These are phyloP conservation scores for Colletotrichum lentis DNA, from an alignment of 2,329 filamentous ascomycete genomes.

Conservation along the genomic window DNA sequence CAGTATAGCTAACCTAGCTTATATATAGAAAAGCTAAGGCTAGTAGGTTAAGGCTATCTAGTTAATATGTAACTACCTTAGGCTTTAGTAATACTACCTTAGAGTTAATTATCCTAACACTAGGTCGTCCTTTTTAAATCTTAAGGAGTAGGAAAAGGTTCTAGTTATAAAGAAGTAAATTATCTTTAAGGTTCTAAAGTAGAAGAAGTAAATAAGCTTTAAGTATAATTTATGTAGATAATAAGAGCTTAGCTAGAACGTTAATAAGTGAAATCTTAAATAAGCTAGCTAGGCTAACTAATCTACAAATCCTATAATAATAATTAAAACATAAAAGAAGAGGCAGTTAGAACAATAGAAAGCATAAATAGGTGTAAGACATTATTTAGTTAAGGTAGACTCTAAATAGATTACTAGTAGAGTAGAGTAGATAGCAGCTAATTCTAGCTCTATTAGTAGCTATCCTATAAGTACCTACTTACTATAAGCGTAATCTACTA, in stretches of 20 bases:
- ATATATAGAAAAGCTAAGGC: background rate
- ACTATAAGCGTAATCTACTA: too few species aligned
- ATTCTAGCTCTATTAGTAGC: too few species aligned
- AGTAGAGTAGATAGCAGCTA: background rate
- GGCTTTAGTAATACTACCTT: background rate
- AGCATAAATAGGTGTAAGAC: background rate
- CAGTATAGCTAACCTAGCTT: background rate
- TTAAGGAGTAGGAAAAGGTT: background rate
- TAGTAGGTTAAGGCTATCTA: background rate
- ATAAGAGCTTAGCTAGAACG: background rate
- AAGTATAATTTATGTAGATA: background rate
- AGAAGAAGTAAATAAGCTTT: too few species aligned
- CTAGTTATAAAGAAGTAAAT: background rate
- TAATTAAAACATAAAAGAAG: too few species aligned
- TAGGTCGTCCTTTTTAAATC: background rate
- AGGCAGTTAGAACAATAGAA: too few species aligned
- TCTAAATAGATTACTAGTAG: background rate
- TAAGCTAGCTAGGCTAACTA: too few species aligned
- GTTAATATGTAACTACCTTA: conserved; percentile 42
- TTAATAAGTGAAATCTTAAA: too few species aligned
- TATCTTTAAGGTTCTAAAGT: too few species aligned
- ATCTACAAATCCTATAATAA: too few species aligned
- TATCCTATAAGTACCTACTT: too few species aligned
- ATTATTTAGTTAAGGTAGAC: background rate
- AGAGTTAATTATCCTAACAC: background rate